Base-by-base conservation (phyloP, 345 rosid genomes). In the Eucalyptus victrix region DNA sequence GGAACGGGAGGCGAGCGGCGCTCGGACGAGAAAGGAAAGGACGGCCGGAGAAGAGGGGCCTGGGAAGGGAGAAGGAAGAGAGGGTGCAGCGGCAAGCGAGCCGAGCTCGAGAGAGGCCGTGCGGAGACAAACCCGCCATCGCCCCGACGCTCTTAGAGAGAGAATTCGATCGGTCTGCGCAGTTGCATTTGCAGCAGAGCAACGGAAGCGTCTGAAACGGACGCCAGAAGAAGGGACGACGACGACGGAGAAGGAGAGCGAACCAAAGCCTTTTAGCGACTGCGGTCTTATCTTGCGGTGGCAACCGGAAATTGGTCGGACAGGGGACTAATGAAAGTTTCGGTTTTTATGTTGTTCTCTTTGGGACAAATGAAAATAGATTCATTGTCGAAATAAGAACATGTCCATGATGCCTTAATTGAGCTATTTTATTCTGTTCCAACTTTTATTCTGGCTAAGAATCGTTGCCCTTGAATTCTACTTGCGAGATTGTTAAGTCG, bases 401-500 rank as follows among this genome's bases (percentile, higher is more conserved):
- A 67, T 32, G 0, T 67, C 80, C 81, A 34, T 18, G 42, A 34
- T 69, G 24, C 44, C 81, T 69, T 34, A 10, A 16, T 69, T 18
- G 11, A 34, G 7, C 26, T 34, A 3, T 69, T 69, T 18, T 34
- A 18, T 69, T 2, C 26, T 16, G 37, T 34, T 69, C 4, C 12
- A 32, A 65, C 19, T 67, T 67, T 67, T 67, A 67, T 67, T 0
- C 0, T 32, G 21, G 0, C 18, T 14, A 65, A 65, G 9, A 65
- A 65, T 30, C 72, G 37, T n/a, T 14, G 37, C 37, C 76, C 34
- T 65, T 65, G 34, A 65, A 65, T n/a, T 32, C 37, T 0, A 65
- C 18, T 16, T 15, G 72, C 0, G 6, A 65, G 76, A 65, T 67
- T 67, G 80, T 67, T 67, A 16, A 67, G 80, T 67, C 4, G 4